Conservation (phyloP, 1,284 basidiomycete species). For the Retiboletus flavoniger region DNA sequence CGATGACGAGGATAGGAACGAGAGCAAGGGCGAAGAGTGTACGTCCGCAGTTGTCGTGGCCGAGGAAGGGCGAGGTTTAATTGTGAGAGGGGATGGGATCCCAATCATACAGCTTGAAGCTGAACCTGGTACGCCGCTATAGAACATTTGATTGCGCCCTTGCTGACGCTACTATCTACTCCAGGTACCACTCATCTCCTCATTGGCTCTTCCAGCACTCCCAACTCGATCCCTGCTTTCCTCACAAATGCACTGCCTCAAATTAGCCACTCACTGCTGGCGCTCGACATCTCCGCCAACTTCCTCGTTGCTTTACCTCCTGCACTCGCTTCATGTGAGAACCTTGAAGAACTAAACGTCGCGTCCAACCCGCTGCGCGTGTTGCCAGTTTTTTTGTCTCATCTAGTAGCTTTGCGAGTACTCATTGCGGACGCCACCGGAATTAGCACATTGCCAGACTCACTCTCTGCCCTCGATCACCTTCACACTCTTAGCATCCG, state of each 20-base stretch:
- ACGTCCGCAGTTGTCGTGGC: slow-evolving; percentile 75
- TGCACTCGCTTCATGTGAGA: slow-evolving; percentile 71
- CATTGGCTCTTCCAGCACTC: slow-evolving; percentile 72
- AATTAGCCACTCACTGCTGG: slow-evolving; percentile 75
- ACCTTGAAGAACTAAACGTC: slow-evolving; percentile 92
- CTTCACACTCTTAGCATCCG: slow-evolving; percentile 87
- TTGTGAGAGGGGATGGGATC: slow-evolving; percentile 66
- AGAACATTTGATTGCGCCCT: not conserved
- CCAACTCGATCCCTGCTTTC: slow-evolving; percentile 73
- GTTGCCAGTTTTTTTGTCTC: slow-evolving; percentile 79
- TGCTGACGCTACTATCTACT: slow-evolving; percentile 5
- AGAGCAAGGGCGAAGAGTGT: slow-evolving; percentile 59
- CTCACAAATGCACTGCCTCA: slow-evolving; percentile 67
- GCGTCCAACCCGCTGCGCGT: slow-evolving; percentile 86
- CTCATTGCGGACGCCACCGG: slow-evolving; percentile 89
- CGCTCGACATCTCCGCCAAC: slow-evolving; percentile 88
- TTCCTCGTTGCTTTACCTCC: slow-evolving; percentile 80
- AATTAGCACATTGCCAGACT: slow-evolving; percentile 69
- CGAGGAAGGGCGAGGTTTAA: slow-evolving; percentile 78
- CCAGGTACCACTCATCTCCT: slow-evolving; percentile 87
- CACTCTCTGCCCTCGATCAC: slow-evolving; percentile 65
- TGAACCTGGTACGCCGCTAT: slow-evolving; percentile 57
- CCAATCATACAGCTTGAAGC: slow-evolving; percentile 63
- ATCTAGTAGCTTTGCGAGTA: slow-evolving; percentile 77
- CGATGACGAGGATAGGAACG: slow-evolving; percentile 50